A percentile compares a stretch with the other conserved stretches of the same genome.
These are phyloP conservation scores for Fomitopsis betulina DNA, from an alignment of 1,284 basidiomycete genomes.

Conservation along the genomic window DNA sequence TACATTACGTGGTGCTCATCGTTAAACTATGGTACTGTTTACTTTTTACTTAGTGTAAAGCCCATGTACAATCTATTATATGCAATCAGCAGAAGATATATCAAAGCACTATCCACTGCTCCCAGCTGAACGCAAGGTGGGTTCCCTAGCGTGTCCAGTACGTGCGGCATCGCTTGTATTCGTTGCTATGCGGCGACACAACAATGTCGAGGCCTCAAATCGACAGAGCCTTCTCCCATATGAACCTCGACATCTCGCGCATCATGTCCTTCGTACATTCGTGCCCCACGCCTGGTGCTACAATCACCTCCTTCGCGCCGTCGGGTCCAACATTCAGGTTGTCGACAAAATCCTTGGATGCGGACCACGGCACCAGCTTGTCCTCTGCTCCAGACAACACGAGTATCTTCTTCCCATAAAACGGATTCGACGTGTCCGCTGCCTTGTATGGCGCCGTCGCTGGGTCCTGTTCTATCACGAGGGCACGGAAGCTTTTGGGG, in stretches of 20 bases:
- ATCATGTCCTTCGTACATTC: conserved; percentile 49
- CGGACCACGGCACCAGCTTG: conserved; percentile 52
- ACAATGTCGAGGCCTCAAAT: not conserved
- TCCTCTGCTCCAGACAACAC: conserved; percentile 60
- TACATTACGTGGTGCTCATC: too few species aligned
- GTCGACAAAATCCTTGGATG: conserved; percentile 47
- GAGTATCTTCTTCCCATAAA: conserved; percentile 64
- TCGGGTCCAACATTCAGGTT: conserved; percentile 41
- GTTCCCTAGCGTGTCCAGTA: too few species aligned
- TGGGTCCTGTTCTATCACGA: conserved; percentile 45
- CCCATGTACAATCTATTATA: too few species aligned
- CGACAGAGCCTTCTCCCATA: conserved; percentile 27
- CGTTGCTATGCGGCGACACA: too few species aligned
- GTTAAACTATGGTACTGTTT: too few species aligned
- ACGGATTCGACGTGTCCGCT: conserved; percentile 45
- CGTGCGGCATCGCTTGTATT: too few species aligned
- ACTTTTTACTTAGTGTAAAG: too few species aligned
- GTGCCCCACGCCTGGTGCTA: conserved; percentile 49
- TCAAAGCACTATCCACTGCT: too few species aligned
- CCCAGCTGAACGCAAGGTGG: too few species aligned
- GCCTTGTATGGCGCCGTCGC: conserved; percentile 34
- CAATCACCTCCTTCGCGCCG: conserved; percentile 45
- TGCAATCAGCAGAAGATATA: too few species aligned
- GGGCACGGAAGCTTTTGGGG: conserved; percentile 47
- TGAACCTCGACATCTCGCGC: conserved; percentile 38